Evolutionary conservation across 495 filamentous ascomycete species (phyloP).

Genomic region (Entonaema liquescens): DNA sequence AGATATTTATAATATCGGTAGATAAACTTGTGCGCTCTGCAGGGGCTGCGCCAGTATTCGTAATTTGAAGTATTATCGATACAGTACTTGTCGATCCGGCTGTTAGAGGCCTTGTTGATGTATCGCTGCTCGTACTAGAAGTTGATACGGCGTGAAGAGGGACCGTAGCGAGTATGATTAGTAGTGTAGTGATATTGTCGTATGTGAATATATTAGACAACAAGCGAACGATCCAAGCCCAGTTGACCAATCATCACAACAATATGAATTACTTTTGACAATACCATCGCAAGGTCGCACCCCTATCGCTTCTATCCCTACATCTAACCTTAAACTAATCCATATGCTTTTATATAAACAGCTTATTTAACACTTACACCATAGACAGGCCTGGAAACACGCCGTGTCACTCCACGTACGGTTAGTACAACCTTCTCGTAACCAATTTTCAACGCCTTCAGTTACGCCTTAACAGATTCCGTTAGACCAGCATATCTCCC

Average conservation of each 20-base stretch:
- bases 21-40: background rate
- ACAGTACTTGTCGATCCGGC: background rate
- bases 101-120: background rate
- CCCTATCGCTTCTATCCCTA: background rate
- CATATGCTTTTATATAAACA: background rate
- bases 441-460: background rate
- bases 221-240: constrained; percentile 27
- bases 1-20: background rate
- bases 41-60: background rate
- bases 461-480: constrained; percentile 13
- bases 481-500: constrained; percentile 26
- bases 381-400: constrained; percentile 20
- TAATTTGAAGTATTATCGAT: background rate
- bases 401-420: constrained; percentile 15
- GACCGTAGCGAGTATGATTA: constrained; percentile 21
- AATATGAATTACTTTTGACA: constrained; percentile 20
- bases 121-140: background rate
- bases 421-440: constrained; percentile 25
- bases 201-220: constrained; percentile 12
- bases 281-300: constrained; percentile 27
- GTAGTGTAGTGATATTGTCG: constrained; percentile 20
- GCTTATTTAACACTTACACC: background rate
- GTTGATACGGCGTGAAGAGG: background rate
- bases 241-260: constrained; percentile 23
- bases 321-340: constrained; percentile 1